Evolutionary conservation across 257 asterid genomes (phyloP).

Genomic region (Thymus mandschuricus): DNA sequence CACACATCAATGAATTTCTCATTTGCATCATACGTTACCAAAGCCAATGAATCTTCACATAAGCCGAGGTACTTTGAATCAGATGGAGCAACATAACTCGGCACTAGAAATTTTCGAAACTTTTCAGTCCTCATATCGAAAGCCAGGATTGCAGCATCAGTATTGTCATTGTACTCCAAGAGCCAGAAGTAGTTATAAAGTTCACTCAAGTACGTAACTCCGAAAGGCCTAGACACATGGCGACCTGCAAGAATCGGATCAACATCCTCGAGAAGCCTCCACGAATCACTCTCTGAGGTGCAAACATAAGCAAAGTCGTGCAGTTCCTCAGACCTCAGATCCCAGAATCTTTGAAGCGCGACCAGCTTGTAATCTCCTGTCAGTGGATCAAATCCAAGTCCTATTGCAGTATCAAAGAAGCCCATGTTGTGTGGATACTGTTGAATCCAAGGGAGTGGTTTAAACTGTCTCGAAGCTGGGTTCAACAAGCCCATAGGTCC

Average conservation of each 20-base stretch:
- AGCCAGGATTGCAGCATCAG: constrained; percentile 36
- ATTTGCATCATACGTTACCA: constrained; percentile 38
- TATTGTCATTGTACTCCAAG: constrained; percentile 23
- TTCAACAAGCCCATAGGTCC: constrained; percentile 39
- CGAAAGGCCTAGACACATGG: constrained; percentile 28
- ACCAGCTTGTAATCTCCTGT: constrained; percentile 44
- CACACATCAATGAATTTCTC: constrained; percentile 42
- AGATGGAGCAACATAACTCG: constrained; percentile 33
- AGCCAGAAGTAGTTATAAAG: constrained; percentile 38
- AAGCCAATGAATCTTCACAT: constrained; percentile 41
- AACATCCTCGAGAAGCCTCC: constrained; percentile 43
- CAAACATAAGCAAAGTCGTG: constrained; percentile 39
- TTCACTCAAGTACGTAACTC: constrained; percentile 44
- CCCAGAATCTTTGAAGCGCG: constrained; percentile 36
- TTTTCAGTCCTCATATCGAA: constrained; percentile 45
- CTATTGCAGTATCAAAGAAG: constrained; percentile 32
- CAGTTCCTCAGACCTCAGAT: constrained; percentile 4
- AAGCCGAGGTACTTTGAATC: constrained; percentile 34
- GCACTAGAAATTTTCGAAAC: constrained; percentile 39
- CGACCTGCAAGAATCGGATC: constrained; percentile 32
- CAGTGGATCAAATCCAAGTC: constrained; percentile 45
- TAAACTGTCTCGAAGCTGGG: constrained; percentile 46
- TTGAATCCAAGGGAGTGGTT: constrained; percentile 32
- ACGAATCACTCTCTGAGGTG: constrained; percentile 38
- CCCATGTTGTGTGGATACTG: constrained; percentile 20